Percentiles rank a stretch among this genome's conserved stretches.
These are phyloP conservation scores for Podospora tetraspora DNA, from an alignment of 495 filamentous ascomycete species.

Conservation along the genomic window DNA sequence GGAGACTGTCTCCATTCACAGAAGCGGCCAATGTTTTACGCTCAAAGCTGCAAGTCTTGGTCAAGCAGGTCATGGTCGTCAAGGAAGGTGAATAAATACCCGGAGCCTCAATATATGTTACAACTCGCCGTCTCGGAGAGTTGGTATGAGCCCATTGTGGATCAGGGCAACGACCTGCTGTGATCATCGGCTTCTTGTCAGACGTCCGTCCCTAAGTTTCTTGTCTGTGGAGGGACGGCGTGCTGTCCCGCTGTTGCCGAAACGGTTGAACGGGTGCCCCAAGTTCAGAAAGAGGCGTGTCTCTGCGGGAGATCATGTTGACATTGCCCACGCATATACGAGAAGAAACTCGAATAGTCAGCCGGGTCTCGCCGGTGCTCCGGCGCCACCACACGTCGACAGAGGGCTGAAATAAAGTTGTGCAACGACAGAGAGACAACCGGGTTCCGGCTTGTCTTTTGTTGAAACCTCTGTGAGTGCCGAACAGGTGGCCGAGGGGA, in stretches of 20 bases:
- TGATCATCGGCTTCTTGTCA: too few relatives aligned
- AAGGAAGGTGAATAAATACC: background rate
- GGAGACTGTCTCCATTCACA: background rate
- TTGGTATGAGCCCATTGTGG: background rate
- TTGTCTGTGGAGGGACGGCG: too few relatives aligned
- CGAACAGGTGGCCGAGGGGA: background rate
- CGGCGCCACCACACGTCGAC: background rate
- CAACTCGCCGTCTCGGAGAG: background rate
- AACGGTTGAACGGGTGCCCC: too few relatives aligned
- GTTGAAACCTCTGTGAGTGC: constrained; percentile 1
- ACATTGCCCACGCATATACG: background rate
- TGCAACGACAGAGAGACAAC: background rate
- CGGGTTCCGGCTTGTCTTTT: background rate
- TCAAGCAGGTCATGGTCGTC: too few relatives aligned
- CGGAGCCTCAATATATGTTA: background rate
- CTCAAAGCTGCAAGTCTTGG: background rate
- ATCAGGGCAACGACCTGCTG: background rate
- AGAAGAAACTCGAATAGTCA: background rate
- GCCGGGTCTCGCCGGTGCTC: background rate
- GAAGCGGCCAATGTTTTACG: background rate
- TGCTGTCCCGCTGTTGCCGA: too few relatives aligned
- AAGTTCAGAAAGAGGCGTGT: too few relatives aligned
- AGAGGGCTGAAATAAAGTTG: constrained; percentile 3
- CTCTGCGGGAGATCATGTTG: too few relatives aligned
- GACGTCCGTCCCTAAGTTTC: too few relatives aligned